Percentiles rank a stretch among this genome's conserved stretches.
phyloP scores from a whole-genome alignment of 2,329 filamentous ascomycete species.

The Aphanocladium album region DNA sequence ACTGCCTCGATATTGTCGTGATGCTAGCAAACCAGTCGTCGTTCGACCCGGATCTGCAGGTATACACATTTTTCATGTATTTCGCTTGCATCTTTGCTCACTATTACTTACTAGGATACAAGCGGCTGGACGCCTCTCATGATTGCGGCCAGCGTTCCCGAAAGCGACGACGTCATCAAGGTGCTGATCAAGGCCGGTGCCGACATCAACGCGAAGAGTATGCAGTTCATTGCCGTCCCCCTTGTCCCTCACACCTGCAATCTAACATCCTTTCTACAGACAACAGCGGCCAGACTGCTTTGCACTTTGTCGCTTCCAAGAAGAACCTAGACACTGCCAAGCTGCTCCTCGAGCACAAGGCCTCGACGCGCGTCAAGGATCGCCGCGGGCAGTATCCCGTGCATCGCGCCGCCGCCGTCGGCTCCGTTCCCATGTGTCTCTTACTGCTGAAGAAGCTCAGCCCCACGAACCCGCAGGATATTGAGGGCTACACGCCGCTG shows the following conservation, averaged over 20 bases:
- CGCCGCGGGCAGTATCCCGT: constrained; percentile 83
- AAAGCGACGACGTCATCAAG: constrained; percentile 63
- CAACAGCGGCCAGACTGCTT: constrained; percentile 70
- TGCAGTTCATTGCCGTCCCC: constrained; percentile 16
- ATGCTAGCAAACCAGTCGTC: constrained; percentile 63
- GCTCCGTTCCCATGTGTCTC: constrained; percentile 80
- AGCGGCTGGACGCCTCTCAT: constrained; percentile 80
- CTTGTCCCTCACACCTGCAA: not conserved
- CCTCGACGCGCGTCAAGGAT: constrained; percentile 76
- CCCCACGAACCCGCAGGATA: constrained; percentile 78
- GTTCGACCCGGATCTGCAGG: constrained; percentile 81
- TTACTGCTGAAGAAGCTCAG: constrained; percentile 72
- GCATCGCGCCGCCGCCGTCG: constrained; percentile 86
- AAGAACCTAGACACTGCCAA: constrained; percentile 76
- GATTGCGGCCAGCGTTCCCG: constrained; percentile 72
- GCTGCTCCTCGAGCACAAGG: constrained; percentile 69
- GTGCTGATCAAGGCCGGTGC: constrained; percentile 65
- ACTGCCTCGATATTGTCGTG: constrained; percentile 68
- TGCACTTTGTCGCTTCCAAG: constrained; percentile 92
- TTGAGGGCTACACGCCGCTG: constrained; percentile 77
- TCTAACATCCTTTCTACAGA: constrained; percentile 36
- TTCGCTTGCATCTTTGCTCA: not conserved
- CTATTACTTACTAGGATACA: constrained; percentile 50
- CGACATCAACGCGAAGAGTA: constrained; percentile 69
- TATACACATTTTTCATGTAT: constrained; percentile 27